Evolutionary conservation across 495 filamentous ascomycete species (phyloP), one percentile per base, ranked within the genome.

Genomic region (Sphaerosporella brunnea): DNA sequence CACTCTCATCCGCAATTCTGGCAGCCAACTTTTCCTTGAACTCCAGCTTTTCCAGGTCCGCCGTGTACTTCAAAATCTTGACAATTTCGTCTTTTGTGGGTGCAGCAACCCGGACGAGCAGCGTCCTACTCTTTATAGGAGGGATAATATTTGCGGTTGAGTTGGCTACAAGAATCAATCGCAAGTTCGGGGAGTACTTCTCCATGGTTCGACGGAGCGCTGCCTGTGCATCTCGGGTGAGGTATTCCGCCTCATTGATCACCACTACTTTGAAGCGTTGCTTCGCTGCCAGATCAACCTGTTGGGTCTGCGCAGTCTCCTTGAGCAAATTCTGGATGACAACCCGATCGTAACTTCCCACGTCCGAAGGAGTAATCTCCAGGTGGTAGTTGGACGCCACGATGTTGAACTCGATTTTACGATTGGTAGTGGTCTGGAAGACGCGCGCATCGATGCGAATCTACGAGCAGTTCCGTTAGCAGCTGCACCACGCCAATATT

Each of bases 371-470:
- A 1, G 90, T 97, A 58, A 97, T 97, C 62, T 97, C 90, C 50
- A 97, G 78, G 56, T 97, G 90, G 66, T 97, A 96, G 38, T 93
- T 74, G 0, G 85, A 93, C 21, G 85, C 73, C 38, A 96, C 92
- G 51, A 96, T 93, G 67, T 92, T 97, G 71, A 97, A 97, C 66
- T 97, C 90, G 49, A 96, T 76, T 63, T 96, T 97, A 55, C 90
- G 86, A 64, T 93, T 94, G 60, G 78, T 78, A 16, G 77, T 88
- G 1, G 90, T 95, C 63, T 93, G 85, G 71, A 96, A 97, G 45
- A 94, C 78, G 52, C 90, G 80, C 18, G 84, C 79, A 61, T 95
- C 87, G 68, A 94, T 90, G 65, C 93, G 93, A 69, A 95, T 93
- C 70, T 10, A 5, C 18, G n/a, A n/a, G n/a, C n/a, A n/a, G n/a